phyloP scores from a whole-genome alignment of 768 basidiomycete genomes.

The Lactarius vividus region DNA sequence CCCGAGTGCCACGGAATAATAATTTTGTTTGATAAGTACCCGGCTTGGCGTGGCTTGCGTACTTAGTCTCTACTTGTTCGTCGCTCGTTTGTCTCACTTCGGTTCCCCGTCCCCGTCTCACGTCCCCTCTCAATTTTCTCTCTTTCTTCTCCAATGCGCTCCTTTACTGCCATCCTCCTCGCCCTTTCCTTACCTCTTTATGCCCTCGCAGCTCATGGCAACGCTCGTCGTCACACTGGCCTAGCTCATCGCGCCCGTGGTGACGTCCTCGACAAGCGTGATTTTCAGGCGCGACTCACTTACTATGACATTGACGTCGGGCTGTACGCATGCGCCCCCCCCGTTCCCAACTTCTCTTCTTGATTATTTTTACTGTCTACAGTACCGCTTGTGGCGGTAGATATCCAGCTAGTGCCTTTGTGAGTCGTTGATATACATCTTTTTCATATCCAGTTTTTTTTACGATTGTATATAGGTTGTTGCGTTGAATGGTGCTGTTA shows the following conservation, averaged over 20 bases:
- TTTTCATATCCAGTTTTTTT: not conserved
- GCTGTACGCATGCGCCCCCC: constrained; percentile 13
- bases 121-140: not conserved
- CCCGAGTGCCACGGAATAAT: no score
- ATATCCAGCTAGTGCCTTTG: not conserved
- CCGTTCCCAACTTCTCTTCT: not conserved
- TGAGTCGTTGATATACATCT: constrained; percentile 5
- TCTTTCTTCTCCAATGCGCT: constrained; percentile 16
- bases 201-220: constrained; percentile 10
- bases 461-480: constrained; percentile 13
- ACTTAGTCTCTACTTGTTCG: no score
- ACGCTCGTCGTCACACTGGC: constrained; percentile 16
- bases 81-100: not conserved
- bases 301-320: constrained; percentile 23
- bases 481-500: constrained; percentile 14
- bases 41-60: no score
- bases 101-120: not conserved
- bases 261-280: constrained; percentile 9
- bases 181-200: constrained; percentile 19
- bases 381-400: constrained; percentile 21
- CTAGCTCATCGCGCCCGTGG: constrained; percentile 15
- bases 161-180: constrained; percentile 15
- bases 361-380: not conserved
- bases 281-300: not conserved
- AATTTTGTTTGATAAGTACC: no score